Conservation (phyloP, 2,329 filamentous ascomycete species). For the Xylaria sp. region DNA sequence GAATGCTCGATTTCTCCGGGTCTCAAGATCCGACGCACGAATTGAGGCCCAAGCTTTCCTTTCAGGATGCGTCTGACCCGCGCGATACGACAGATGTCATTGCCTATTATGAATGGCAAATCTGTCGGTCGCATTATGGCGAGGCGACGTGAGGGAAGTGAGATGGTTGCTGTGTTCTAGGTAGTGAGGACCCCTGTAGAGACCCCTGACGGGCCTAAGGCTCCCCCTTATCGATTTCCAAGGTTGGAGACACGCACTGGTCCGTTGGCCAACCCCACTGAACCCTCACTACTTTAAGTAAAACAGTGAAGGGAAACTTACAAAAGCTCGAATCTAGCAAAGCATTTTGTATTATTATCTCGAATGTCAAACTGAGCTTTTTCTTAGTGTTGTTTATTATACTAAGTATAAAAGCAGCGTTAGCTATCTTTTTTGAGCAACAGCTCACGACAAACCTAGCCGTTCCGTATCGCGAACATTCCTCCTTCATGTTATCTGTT, state of each 20-base stretch:
- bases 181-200: too few species aligned
- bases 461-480: constrained; percentile 4
- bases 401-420: background rate
- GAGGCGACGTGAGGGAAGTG: background rate
- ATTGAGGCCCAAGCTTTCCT: constrained; percentile 55
- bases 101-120: constrained; percentile 77
- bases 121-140: constrained; percentile 36
- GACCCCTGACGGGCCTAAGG: too few species aligned
- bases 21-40: constrained; percentile 61
- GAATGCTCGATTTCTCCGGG: constrained; percentile 52
- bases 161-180: background rate
- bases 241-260: constrained; percentile 5
- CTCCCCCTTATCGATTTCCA: constrained; percentile 21
- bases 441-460: background rate
- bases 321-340: background rate
- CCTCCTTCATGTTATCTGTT: constrained; percentile 2
- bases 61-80: constrained; percentile 71
- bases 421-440: background rate
- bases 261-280: background rate
- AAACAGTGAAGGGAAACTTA: background rate
- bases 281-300: too few species aligned
- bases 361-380: background rate
- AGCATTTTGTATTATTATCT: background rate
- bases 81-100: constrained; percentile 78
- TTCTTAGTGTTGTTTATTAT: background rate